Conservation (phyloP, 495 filamentous ascomycete genomes). For the Xylaria grammica region DNA sequence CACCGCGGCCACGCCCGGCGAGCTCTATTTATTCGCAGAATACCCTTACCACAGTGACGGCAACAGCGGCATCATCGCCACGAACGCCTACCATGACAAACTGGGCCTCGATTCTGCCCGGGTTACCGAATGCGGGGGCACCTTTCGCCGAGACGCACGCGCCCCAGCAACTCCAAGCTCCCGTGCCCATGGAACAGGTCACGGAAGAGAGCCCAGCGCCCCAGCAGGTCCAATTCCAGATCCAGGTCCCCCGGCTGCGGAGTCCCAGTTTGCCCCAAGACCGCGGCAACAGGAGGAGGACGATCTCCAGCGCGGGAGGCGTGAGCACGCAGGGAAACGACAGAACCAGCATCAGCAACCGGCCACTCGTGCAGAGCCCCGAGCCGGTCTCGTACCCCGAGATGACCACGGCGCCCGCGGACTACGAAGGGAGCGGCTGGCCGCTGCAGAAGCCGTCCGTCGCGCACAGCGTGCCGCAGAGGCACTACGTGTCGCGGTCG, state of each 20-base stretch:
- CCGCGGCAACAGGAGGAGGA: neutral
- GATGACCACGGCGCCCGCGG: neutral
- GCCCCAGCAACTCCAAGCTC: neutral
- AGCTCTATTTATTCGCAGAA: conserved; percentile 21
- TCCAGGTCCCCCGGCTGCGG: conserved; percentile 20
- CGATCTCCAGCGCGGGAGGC: neutral
- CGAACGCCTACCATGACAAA: conserved; percentile 18
- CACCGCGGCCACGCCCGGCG: conserved; percentile 8
- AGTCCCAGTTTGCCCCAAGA: conserved; percentile 18
- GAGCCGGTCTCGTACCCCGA: neutral
- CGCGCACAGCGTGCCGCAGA: conserved; percentile 1
- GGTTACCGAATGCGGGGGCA: neutral
- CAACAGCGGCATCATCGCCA: conserved; percentile 7
- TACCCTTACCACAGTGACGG: conserved; percentile 2
- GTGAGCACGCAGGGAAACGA: neutral
- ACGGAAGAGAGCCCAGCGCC: neutral
- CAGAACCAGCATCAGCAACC: neutral
- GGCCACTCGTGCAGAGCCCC: conserved; percentile 9
- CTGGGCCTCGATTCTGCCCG: conserved; percentile 16
- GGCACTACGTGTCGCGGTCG: conserved; percentile 15
- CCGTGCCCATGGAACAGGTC: conserved; percentile 8
- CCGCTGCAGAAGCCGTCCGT: conserved; percentile 19
- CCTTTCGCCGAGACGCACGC: neutral
- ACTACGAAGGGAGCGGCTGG: conserved; percentile 11
- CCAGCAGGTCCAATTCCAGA: conserved; percentile 7